Percentiles rank a stretch among this genome's conserved stretches.
phyloP scores from a whole-genome alignment of 331 rosid genomes.

The Pyrus hybrid region DNA sequence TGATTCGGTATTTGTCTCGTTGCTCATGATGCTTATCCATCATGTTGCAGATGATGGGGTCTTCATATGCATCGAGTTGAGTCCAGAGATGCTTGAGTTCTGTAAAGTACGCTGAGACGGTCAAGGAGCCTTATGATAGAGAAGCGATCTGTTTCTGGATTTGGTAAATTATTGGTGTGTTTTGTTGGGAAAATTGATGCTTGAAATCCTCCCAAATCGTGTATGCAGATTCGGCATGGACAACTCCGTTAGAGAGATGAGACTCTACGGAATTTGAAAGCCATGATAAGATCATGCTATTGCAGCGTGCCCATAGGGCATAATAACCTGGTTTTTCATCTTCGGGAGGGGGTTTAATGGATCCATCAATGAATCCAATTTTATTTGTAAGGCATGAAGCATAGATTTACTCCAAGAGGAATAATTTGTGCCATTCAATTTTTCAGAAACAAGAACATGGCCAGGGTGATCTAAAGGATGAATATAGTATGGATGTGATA shows the following conservation, averaged over 20 bases:
- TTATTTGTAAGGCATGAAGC: background rate
- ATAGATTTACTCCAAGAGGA: background rate
- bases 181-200: background rate
- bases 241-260: background rate
- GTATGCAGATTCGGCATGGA: background rate
- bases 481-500: no score
- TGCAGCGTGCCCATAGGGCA: background rate
- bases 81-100: background rate
- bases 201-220: slow-evolving; percentile 11
- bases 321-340: background rate
- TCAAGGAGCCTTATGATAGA: slow-evolving; percentile 6
- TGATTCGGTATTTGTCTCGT: background rate
- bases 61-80: background rate
- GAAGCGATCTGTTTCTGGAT: slow-evolving; percentile 6
- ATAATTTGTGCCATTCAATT: background rate
- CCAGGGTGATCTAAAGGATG: background rate
- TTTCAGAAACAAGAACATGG: background rate
- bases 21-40: slow-evolving; percentile 12
- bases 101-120: background rate
- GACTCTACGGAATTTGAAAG: background rate
- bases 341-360: background rate
- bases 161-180: slow-evolving; percentile 12
- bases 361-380: background rate
- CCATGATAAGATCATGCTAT: background rate
- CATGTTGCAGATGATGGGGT: background rate